Base-by-base conservation (phyloP, 371 early-diverging fungal species). In the Mucor indicus region DNA sequence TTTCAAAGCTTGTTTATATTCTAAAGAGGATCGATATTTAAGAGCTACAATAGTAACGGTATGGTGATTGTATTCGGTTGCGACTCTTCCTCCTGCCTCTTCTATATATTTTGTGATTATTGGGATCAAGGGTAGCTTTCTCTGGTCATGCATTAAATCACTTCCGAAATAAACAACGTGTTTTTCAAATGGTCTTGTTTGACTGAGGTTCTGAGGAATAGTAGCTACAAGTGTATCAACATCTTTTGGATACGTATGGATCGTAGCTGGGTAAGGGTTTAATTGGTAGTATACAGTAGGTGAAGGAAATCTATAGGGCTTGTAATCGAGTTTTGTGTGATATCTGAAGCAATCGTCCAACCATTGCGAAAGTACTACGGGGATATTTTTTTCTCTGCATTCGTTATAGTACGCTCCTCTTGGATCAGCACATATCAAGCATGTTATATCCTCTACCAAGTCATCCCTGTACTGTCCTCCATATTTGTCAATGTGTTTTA, bases 351-450 rank as follows among this genome's bases (percentile, higher is more conserved):
- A 86, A 37, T 83, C 83, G 50, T 90, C 85, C 45, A 92, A 71
- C 82, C 86, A 93, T 44, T 90, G 89, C 7, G 92, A 90, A 12
- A 89, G 64, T 4, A 93, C 77, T 2, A 83, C 60, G 33, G 68
- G 79, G 32, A 86, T 81, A 6, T 67, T 69, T 43, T 73, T 38
- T 22, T 74, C 55, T 25, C 69, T 64, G 1, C 62, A 75, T 39
- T 70, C 67, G 22, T 75, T 70, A 52, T 83, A 84, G 33, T 77
- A 75, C 27, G 50, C 83, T 24, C 79, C 81, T 44, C 60, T 47
- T 2, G 71, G 59, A 23, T 69, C 41, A 6, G 72, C 33, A 4
- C 78, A 64, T 8, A 87, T 55, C 22, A 87, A 35, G 53, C 86
- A 86, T 1, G 88, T 90, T 0, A 83, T 69, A 24, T 81, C 83